Evolutionary conservation across 345 rosid genomes (phyloP).

Genomic region (Sonneratia alba): DNA sequence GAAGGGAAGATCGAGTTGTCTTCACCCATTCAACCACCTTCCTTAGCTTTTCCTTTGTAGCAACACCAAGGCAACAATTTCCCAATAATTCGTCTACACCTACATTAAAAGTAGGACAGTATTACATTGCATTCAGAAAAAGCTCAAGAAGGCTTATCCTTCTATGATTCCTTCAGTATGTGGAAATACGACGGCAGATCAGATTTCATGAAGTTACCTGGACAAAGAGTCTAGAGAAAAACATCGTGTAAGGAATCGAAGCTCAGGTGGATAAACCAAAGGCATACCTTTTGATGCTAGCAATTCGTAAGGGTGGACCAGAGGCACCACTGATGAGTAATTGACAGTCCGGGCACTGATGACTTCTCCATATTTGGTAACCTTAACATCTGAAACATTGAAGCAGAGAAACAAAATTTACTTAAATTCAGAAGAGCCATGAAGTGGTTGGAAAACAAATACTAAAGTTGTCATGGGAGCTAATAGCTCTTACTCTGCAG

Average conservation of each 20-base stretch:
- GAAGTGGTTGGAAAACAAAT: no score
- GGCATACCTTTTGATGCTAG: slow-evolving; percentile 28
- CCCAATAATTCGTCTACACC: slow-evolving; percentile 25
- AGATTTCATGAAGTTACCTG: neutral
- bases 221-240: no score
- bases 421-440: neutral
- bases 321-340: slow-evolving; percentile 26
- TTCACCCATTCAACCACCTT: slow-evolving; percentile 44
- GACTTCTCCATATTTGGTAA: slow-evolving; percentile 26
- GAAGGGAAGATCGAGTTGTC: slow-evolving; percentile 18
- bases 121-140: neutral
- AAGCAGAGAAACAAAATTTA: neutral
- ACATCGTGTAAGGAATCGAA: no score
- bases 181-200: no score
- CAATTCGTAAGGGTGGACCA: slow-evolving; percentile 24
- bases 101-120: slow-evolving; percentile 6
- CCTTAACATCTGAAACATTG: slow-evolving; percentile 32
- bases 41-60: slow-evolving; percentile 28
- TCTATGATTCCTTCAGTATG: neutral
- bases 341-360: slow-evolving; percentile 36
- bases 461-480: neutral
- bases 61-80: slow-evolving; percentile 22
- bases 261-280: neutral
- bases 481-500: slow-evolving; percentile 23
- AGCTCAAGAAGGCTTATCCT: neutral